Base-by-base conservation (phyloP, 1,284 basidiomycete genomes). In the Rhodotorula glutinis region DNA sequence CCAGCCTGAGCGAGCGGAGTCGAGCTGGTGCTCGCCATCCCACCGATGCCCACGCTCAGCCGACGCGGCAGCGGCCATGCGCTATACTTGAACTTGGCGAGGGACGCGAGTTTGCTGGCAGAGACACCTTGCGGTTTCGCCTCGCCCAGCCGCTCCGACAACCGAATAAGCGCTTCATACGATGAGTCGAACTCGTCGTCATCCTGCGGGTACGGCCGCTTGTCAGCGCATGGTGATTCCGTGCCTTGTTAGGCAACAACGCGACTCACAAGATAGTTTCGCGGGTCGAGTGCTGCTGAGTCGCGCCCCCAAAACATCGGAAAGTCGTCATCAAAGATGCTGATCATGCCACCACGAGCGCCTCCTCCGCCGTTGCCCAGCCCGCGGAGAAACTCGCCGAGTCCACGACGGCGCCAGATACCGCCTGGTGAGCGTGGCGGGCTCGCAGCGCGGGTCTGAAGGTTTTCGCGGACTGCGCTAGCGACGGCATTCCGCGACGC, bases 121-220 rank as follows among this genome's bases (percentile, higher is more conserved):
- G 63, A 47, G 19, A 69, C 64, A 29, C 71, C 71, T 38, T 66
- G 62, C 21, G 69, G 71, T 30, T 71, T 73, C 29, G 54, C 71
- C 38, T 71, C 66, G 16, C 71, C 71, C 11, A 73, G 55, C 13
- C 60, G 65, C 49, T 70, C 71, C 3, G 65, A 67, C 1, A 73
- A 56, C n/a, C 71, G 69, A 21, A 73, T 23, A 21, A 73, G 63
- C 2, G 62, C 63, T 53, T 73, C 71, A 53, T 73, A 73, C 4
- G 57, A 61, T 2, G 53, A 41, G 57, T 73, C 71, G 55, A 71
- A 73, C n/a, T 66, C 61, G 54, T 68, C 66, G 30, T 73, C 71
- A 30, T 67, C 69, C 68, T 72, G 60, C 17, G 3, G n/a, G 5
- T 10, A 1, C 8, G 0, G 29, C 10, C 4, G 3, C 4, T 11